These are phyloP conservation scores for Sonneratia alba DNA, from an alignment of 345 rosid genomes.

Conservation along the genomic window DNA sequence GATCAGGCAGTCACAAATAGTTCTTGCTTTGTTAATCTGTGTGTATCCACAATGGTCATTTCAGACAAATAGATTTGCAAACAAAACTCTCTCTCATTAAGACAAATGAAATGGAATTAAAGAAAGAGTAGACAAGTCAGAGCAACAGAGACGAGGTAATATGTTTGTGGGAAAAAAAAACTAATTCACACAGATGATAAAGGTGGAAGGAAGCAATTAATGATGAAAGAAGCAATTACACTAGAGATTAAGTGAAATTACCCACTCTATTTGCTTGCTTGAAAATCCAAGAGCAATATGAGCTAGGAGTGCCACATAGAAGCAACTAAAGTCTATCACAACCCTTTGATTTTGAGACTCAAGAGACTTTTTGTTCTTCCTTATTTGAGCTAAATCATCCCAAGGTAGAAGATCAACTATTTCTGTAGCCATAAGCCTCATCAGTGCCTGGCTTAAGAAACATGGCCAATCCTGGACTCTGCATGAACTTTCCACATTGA, in stretches of 20 bases:
- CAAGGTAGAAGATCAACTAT: constrained; percentile 87
- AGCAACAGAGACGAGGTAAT: not conserved
- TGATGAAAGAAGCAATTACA: constrained; percentile 11
- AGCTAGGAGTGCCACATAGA: constrained; percentile 61
- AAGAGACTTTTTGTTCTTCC: constrained; percentile 85
- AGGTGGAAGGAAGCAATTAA: not conserved
- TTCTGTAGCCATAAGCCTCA: constrained; percentile 71
- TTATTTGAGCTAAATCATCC: constrained; percentile 54
- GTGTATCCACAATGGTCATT: constrained; percentile 13
- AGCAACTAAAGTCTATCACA: constrained; percentile 70
- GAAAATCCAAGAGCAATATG: constrained; percentile 89
- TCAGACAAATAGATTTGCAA: not conserved
- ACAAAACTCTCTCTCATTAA: not conserved
- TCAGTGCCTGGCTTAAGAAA: constrained; percentile 68
- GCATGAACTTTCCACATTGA: constrained; percentile 74
- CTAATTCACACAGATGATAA: not conserved
- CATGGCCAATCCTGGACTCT: constrained; percentile 86
- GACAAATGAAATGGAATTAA: not conserved
- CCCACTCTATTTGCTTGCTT: constrained; percentile 68
- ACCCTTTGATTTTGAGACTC: constrained; percentile 92
- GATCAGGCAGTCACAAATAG: constrained; percentile 68
- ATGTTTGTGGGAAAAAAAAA: not conserved
- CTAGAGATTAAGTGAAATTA: constrained; percentile 23
- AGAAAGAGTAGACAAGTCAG: not conserved
- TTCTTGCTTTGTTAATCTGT: constrained; percentile 73